Base-by-base conservation (phyloP, 164 flowering plant genomes). In the Cinnamomum micranthum region DNA sequence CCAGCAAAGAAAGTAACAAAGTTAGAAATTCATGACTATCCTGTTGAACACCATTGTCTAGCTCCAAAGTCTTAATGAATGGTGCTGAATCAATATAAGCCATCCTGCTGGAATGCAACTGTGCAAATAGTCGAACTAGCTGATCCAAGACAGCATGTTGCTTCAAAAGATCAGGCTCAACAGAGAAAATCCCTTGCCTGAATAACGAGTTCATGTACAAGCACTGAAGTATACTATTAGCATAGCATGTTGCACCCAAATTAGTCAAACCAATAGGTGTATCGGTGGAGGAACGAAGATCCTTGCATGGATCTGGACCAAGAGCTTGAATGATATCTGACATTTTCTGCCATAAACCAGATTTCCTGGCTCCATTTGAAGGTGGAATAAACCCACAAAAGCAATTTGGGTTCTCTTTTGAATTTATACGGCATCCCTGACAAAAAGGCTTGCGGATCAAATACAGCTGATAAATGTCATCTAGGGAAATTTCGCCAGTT, bases 171-270 rank as follows among this genome's bases (percentile, higher is more conserved):
- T 88, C 91, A 0, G 86, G 85, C 71, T 96, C 98, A 82, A 89
- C 86, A 58, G 88, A 87, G 78, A 92, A 94, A 77, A 96, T 77
- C 67, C 97, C 98, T 51, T 82, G 83, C 50, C 98, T 85, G 78
- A 96, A 94, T 11, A 89, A 77, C 70, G 82, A 83, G 73, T 91
- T 92, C 98, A 92, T 96, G 78, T 90, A 96, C 31, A 94, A 84
- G 71, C 89, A 96, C 68, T 96, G 99, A 70, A 96, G 91, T 70
- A 96, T 92, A 84, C 99, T 96, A 77, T 96, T 96, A 41, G 95
- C 98, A 85, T 96, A 96, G 86, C 99, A 96, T 2, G 99, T 96
- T 2, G 99, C 98, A 59, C 99, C 99, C 52, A 96, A 82, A 81
- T 96, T 96, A 28, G 93, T 92, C 58, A 96, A 85, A 11, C 99